phyloP scores from a whole-genome alignment of 257 asterid species.

The Plantago elongata region DNA sequence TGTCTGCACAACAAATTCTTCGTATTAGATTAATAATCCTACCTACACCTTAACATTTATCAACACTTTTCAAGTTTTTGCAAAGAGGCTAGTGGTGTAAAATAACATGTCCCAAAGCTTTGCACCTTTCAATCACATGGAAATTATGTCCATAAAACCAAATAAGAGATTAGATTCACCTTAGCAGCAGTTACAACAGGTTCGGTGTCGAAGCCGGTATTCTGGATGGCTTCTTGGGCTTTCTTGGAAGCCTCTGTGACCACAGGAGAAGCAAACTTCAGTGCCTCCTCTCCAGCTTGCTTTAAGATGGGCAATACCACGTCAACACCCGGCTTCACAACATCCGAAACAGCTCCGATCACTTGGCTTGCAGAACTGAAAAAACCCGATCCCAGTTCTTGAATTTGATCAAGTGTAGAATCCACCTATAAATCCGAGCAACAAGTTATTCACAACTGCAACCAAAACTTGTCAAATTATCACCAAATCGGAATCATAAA shows the following conservation, averaged over 20 bases:
- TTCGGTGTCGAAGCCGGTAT: conserved; percentile 75
- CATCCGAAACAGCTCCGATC: conserved; percentile 53
- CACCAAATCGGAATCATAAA: neutral
- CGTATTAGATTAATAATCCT: conserved; percentile 7
- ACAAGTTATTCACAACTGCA: conserved; percentile 3
- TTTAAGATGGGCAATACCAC: conserved; percentile 61
- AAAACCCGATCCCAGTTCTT: conserved; percentile 50
- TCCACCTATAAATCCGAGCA: conserved; percentile 55
- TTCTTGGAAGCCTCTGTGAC: conserved; percentile 80
- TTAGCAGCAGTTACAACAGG: conserved; percentile 74
- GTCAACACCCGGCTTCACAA: conserved; percentile 72
- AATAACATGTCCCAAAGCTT: neutral
- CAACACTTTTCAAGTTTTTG: neutral
- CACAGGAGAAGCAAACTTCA: conserved; percentile 76
- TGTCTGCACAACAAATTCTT: conserved; percentile 45
- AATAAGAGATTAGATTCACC: conserved; percentile 28
- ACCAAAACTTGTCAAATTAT: conserved; percentile 9
- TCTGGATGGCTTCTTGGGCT: conserved; percentile 88
- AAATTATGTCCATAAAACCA: neutral
- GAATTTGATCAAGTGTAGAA: conserved; percentile 62
- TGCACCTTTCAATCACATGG: too few species aligned
- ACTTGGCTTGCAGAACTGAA: conserved; percentile 47
- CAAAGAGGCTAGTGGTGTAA: neutral
- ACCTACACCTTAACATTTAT: neutral
- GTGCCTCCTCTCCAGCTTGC: conserved; percentile 70